These are phyloP conservation scores for Endogone sp. DNA, from an alignment of 192 early-diverging fungal genomes.

Conservation along the genomic window DNA sequence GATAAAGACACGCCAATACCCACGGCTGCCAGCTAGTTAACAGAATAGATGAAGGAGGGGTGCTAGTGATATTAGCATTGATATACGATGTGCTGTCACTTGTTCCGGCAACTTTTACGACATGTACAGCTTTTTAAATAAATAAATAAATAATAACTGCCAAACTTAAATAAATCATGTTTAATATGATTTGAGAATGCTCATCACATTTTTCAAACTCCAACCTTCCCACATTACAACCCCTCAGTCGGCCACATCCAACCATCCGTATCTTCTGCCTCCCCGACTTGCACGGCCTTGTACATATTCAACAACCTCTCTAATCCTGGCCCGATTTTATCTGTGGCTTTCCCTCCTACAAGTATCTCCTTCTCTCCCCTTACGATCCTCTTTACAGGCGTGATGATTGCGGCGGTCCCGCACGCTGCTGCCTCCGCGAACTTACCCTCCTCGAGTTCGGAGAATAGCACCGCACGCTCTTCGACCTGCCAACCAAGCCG, in stretches of 20 bases:
- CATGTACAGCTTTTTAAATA: too few species aligned
- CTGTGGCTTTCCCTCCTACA: conserved; percentile 41
- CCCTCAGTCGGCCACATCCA: conserved; percentile 78
- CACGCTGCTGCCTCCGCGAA: conserved; percentile 69
- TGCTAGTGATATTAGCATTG: too few species aligned
- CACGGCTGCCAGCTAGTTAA: too few species aligned
- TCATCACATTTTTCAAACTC: too few species aligned
- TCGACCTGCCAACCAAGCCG: conserved; percentile 64
- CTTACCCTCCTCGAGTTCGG: conserved; percentile 47
- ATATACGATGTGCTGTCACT: too few species aligned
- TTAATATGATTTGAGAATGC: too few species aligned
- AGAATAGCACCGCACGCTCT: conserved; percentile 44
- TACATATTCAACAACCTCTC: conserved; percentile 51
- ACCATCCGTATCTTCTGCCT: conserved; percentile 50
- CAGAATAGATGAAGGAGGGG: too few species aligned
- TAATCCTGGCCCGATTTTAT: conserved; percentile 48
- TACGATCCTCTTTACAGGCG: conserved; percentile 64
- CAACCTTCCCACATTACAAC: conserved; percentile 19
- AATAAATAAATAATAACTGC: too few species aligned
- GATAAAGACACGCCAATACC: too few species aligned
- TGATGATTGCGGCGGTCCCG: conserved; percentile 76
- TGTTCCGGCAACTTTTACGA: too few species aligned
- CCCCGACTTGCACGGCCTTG: conserved; percentile 63
- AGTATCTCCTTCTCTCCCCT: conserved; percentile 38
- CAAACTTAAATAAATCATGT: too few species aligned